phyloP scores from a whole-genome alignment of 257 asterid genomes.

The Solanum ossicruentum region DNA sequence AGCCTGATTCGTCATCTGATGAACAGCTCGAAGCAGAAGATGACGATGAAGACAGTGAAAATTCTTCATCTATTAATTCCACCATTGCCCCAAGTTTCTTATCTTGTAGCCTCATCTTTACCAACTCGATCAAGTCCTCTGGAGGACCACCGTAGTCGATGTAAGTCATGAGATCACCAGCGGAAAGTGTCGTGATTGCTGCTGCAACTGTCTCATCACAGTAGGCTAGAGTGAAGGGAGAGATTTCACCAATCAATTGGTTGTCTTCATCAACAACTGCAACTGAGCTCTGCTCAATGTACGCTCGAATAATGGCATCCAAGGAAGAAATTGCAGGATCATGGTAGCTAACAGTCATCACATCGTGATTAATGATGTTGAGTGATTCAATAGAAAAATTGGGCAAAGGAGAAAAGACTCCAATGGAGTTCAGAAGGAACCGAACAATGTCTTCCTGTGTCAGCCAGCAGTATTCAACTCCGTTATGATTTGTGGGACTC shows the following conservation, averaged over 20 bases:
- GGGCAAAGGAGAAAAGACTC: conserved; percentile 57
- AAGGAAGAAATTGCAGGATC: conserved; percentile 54
- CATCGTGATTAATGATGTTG: conserved; percentile 31
- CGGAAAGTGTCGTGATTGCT: conserved; percentile 52
- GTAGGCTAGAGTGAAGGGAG: conserved; percentile 52
- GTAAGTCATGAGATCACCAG: conserved; percentile 62
- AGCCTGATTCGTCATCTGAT: conserved; percentile 51
- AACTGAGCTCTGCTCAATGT: conserved; percentile 41
- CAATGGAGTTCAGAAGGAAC: conserved; percentile 62
- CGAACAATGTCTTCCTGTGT: conserved; percentile 70
- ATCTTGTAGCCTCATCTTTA: conserved; percentile 50
- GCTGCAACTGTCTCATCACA: conserved; percentile 62
- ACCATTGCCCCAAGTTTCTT: conserved; percentile 32
- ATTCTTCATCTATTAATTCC: conserved; percentile 46
- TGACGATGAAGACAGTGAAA: conserved; percentile 4
- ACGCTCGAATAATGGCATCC: conserved; percentile 24
- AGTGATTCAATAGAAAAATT: conserved; percentile 46
- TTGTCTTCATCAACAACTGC: conserved; percentile 54
- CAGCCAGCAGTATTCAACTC: conserved; percentile 57
- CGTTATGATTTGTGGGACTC: conserved; percentile 10
- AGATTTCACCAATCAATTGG: conserved; percentile 62
- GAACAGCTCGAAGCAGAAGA: conserved; percentile 45
- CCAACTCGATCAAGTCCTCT: conserved; percentile 46
- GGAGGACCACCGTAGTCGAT: conserved; percentile 63
- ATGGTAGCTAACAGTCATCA: conserved; percentile 36